These are phyloP conservation scores for Aspergillus persii DNA, from an alignment of 2,329 filamentous ascomycete species.

Conservation along the genomic window DNA sequence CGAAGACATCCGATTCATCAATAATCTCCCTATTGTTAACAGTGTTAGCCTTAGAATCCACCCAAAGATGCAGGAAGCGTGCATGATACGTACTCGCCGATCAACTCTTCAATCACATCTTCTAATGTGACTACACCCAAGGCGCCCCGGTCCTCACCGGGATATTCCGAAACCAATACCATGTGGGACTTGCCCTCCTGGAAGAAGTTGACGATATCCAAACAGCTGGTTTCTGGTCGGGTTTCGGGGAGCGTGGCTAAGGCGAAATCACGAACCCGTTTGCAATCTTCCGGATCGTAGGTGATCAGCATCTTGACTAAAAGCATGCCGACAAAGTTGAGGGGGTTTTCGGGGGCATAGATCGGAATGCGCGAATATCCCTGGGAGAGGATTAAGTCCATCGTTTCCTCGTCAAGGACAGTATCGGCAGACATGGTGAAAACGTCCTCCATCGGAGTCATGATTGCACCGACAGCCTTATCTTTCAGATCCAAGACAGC, in stretches of 20 bases:
- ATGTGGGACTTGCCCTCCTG: constrained; percentile 99
- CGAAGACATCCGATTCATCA: constrained; percentile 96
- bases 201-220: constrained; percentile 99
- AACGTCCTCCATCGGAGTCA: constrained; percentile 98
- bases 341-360: constrained; percentile 75
- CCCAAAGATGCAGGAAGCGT: not conserved
- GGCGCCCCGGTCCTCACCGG: constrained; percentile 86
- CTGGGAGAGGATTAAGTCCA: constrained; percentile 88
- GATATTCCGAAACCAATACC: constrained; percentile 88
- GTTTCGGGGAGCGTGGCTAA: constrained; percentile 94
- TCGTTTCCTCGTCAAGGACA: constrained; percentile 85
- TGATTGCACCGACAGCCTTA: constrained; percentile 90
- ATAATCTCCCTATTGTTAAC: constrained; percentile 79
- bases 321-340: constrained; percentile 95
- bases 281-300: constrained; percentile 91
- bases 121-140: constrained; percentile 93
- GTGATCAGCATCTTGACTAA: constrained; percentile 98
- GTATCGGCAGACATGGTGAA: constrained; percentile 97
- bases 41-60: not conserved
- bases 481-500: constrained; percentile 95
- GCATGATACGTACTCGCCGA: constrained; percentile 76
- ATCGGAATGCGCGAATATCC: constrained; percentile 97
- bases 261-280: constrained; percentile 83
- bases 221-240: constrained; percentile 87
- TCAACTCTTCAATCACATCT: constrained; percentile 97